Percentiles rank a stretch among this genome's conserved stretches.
These are phyloP conservation scores for Trichophyton equinum DNA, from an alignment of 2,329 filamentous ascomycete genomes.

Conservation along the genomic window DNA sequence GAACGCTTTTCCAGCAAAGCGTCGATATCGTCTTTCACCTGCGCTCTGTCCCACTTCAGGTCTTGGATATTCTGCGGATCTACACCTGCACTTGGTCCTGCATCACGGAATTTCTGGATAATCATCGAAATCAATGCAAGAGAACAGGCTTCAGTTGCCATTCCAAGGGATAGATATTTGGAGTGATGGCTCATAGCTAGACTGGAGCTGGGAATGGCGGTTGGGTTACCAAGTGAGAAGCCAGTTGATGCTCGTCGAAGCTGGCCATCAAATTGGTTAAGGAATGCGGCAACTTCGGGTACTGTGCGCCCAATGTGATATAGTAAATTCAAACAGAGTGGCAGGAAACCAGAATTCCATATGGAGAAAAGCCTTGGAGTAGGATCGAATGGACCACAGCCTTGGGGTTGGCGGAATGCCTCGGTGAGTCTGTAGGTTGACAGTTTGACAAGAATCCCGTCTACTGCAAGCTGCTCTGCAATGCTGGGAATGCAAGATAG, in stretches of 20 bases:
- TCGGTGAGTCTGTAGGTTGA: conserved; percentile 66
- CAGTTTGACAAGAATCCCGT: conserved; percentile 68
- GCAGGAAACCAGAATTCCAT: conserved; percentile 79
- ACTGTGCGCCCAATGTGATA: conserved; percentile 69
- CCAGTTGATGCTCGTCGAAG: conserved; percentile 58
- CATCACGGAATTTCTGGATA: conserved; percentile 50
- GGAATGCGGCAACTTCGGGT: conserved; percentile 69
- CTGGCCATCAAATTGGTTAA: conserved; percentile 78
- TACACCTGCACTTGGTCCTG: conserved; percentile 50
- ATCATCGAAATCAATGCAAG: conserved; percentile 64
- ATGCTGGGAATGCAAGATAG: conserved; percentile 68
- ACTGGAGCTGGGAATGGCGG: conserved; percentile 26
- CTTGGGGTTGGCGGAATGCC: conserved; percentile 55
- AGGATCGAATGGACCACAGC: conserved; percentile 67
- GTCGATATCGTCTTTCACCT: conserved; percentile 69
- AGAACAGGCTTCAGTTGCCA: conserved; percentile 66
- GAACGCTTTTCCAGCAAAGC: conserved; percentile 61
- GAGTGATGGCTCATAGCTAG: conserved; percentile 11
- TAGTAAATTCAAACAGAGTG: conserved; percentile 77
- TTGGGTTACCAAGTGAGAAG: conserved; percentile 44
- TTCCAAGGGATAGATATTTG: conserved; percentile 52
- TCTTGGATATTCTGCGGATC: conserved; percentile 52
- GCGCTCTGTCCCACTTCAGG: conserved; percentile 61
- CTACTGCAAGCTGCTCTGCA: conserved; percentile 80
- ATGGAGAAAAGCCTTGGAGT: conserved; percentile 69